Evolutionary conservation across 768 basidiomycete genomes (phyloP), one percentile per base, ranked within the genome.

Genomic region (Stropharia rugosoannulata): DNA sequence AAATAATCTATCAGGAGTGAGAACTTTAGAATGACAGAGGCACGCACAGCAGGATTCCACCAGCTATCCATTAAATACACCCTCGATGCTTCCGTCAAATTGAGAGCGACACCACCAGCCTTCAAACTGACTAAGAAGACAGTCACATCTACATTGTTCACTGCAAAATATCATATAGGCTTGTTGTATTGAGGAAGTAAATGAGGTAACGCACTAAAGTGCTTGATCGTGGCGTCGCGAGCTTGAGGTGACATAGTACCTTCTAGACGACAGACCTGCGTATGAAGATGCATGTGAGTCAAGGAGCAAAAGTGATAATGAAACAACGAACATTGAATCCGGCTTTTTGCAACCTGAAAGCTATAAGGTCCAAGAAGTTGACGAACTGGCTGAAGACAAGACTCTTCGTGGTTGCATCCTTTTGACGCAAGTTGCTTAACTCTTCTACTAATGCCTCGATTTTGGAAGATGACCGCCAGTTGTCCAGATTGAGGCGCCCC

Each of bases 221-320:
- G 83, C 69, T 95, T 86, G 65, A 95, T 95, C 15, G 94, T 96
- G 1, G 93, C 90, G 70, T 97, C 94, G 62, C 95, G 82, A 48
- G 94, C 95, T 64, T 95, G 89, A 1, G 96, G 95, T n/a, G 87
- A 87, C 95, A 98, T 98, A 5, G 90, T 91, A 36, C 97, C 97
- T 71, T 98, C 94, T 43, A 98, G 75, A 37, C 97, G 89, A 64
- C 95, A 98, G 52, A 96, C 82, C 91, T 95, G 65, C 5, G 19
- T 51, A 44, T 54, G 0, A 29, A 12, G 35, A 16, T 19, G 45
- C 32, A 18, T 22, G 9, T 11, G 16, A 16, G 25, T 18, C 55
- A 38, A 54, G 7, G 36, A n/a, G 22, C 8, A 32, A 45, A 13
- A 15, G 51, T 1, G n/a, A 54, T 55, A 37, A 7, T 42, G 36